Evolutionary conservation across 108 stramenopile species (phyloP).

Genomic region (Cyclotella choctawhatcheeana): DNA sequence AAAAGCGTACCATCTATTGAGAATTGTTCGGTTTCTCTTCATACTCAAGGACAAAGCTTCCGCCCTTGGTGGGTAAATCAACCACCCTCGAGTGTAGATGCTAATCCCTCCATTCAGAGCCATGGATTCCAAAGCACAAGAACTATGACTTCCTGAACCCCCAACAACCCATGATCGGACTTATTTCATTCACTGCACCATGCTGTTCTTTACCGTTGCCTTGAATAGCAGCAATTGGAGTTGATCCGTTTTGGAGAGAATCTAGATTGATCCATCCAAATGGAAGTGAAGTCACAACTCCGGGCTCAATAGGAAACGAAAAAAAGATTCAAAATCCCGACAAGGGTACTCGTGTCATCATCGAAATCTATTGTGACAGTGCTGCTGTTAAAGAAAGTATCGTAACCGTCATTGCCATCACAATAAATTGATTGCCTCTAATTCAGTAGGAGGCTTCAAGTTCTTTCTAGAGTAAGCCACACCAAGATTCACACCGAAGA

Average conservation of each 20-base stretch:
- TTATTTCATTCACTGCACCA: conserved; percentile 38
- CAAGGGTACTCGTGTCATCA: conserved; percentile 28
- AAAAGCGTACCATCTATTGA: too few relatives aligned
- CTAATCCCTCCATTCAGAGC: too few relatives aligned
- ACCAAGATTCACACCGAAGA: too few relatives aligned
- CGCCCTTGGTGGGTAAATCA: too few relatives aligned
- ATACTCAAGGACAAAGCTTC: too few relatives aligned
- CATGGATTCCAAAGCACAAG: too few relatives aligned
- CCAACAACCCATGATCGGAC: conserved; percentile 48
- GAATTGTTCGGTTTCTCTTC: too few relatives aligned
- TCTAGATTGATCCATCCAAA: conserved; percentile 23
- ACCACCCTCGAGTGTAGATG: too few relatives aligned
- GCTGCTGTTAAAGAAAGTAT: conserved; percentile 23
- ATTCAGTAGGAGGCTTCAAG: conserved; percentile 61
- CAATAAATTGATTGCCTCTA: conserved; percentile 62
- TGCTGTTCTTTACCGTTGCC: conserved; percentile 31
- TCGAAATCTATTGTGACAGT: conserved; percentile 35
- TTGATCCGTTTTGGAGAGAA: conserved; percentile 34
- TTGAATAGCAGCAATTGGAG: conserved; percentile 23
- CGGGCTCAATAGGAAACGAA: conserved; percentile 15
- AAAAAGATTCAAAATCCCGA: conserved; percentile 19
- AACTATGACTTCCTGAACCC: too few relatives aligned
- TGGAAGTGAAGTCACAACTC: conserved; percentile 21
- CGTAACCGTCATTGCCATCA: conserved; percentile 40
- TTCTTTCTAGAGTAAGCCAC: too few relatives aligned